phyloP scores from a whole-genome alignment of 805 yeast species.

The Candida insectalens region DNA sequence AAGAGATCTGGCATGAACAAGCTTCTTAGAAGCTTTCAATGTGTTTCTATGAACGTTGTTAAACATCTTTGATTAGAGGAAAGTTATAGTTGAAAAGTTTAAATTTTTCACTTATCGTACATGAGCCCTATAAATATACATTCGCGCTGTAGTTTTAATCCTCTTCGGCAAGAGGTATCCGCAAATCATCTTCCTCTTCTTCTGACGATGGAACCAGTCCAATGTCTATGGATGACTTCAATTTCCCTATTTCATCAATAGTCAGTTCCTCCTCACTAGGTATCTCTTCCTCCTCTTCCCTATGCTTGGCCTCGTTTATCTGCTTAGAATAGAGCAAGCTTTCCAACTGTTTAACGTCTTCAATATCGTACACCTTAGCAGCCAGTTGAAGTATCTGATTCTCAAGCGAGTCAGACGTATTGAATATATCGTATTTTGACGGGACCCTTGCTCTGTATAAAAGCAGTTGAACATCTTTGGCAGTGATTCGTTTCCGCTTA shows the following conservation, averaged over 20 bases:
- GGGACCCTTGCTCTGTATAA: constrained; percentile 21
- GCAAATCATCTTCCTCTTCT: constrained; percentile 10
- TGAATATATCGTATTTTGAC: constrained; percentile 10
- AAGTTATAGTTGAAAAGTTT: no score
- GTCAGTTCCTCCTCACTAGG: neutral
- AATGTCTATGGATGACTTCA: no score
- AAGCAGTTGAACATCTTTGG: constrained; percentile 25
- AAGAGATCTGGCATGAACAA: constrained; percentile 10
- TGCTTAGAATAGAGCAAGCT: constrained; percentile 5
- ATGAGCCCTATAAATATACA: neutral
- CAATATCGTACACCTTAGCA: constrained; percentile 8
- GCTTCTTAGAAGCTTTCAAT: no score
- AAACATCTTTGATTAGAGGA: no score
- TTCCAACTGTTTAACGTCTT: constrained; percentile 6
- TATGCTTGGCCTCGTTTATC: constrained; percentile 1
- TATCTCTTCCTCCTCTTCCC: constrained; percentile 4
- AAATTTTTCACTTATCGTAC: neutral
- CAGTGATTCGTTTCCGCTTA: constrained; percentile 19
- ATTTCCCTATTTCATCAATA: neutral
- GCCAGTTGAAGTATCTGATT: constrained; percentile 5
- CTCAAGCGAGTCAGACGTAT: constrained; percentile 4
- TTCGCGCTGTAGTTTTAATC: neutral
- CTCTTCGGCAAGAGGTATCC: neutral
- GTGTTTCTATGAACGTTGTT: no score
- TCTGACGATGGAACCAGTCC: constrained; percentile 14